Percentiles rank a stretch among this genome's conserved stretches.
Conservation (phyloP, 495 filamentous ascomycete genomes). For the Glonium stellatum region DNA sequence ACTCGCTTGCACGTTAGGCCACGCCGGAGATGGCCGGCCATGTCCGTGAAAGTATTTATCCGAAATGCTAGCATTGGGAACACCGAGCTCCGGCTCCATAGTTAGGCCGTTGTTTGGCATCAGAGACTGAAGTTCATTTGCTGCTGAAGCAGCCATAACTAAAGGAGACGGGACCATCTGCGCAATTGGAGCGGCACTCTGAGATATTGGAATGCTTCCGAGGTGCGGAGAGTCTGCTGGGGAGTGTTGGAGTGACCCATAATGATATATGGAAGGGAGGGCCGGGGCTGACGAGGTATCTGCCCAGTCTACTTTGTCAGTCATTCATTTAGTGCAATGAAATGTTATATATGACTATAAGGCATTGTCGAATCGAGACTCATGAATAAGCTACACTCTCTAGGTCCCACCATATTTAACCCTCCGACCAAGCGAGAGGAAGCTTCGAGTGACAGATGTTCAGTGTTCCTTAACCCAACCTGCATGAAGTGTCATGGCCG, state of each 20-base stretch:
- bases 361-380: background rate
- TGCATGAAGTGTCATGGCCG: too few relatives aligned
- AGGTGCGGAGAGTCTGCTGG: conserved; percentile 24
- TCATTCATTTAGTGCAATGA: background rate
- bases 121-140: conserved; percentile 40
- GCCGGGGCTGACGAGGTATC: conserved; percentile 18
- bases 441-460: too few relatives aligned
- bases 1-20: conserved; percentile 10
- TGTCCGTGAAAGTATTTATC: conserved; percentile 31
- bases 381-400: too few relatives aligned
- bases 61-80: conserved; percentile 22
- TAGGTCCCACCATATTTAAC: too few relatives aligned
- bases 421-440: too few relatives aligned
- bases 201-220: conserved; percentile 10
- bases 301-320: background rate
- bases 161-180: conserved; percentile 25
- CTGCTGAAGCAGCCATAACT: conserved; percentile 38
- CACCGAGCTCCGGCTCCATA: conserved; percentile 31
- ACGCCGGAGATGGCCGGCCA: conserved; percentile 9
- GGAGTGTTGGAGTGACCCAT: conserved; percentile 20
- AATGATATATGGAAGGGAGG: conserved; percentile 27
- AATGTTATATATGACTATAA: background rate
- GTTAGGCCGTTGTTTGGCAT: conserved; percentile 36
- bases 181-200: conserved; percentile 14
- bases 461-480: too few relatives aligned